Evolutionary conservation across 108 stramenopile species (phyloP).

Genomic region (Cyclostephanos tholiformis): DNA sequence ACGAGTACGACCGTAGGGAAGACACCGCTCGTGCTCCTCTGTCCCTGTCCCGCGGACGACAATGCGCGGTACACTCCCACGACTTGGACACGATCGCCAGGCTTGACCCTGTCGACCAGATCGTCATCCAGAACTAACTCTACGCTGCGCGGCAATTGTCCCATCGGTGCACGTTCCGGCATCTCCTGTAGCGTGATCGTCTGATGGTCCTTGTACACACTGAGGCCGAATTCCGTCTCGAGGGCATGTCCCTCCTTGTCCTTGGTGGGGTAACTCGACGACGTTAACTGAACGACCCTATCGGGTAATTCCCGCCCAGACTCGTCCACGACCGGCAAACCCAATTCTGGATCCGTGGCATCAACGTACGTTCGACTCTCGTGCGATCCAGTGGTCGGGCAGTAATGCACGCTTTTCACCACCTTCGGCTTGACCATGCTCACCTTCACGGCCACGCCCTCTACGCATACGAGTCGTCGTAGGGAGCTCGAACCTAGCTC

Average conservation of each 20-base stretch:
- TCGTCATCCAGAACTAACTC: constrained; percentile 94
- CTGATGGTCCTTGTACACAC: constrained; percentile 97
- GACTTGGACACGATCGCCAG: constrained; percentile 94
- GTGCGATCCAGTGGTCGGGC: constrained; percentile 86
- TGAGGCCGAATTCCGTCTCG: constrained; percentile 96
- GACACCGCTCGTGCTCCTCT: constrained; percentile 65
- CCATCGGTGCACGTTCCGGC: constrained; percentile 97
- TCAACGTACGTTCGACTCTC: constrained; percentile 90
- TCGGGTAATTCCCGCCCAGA: constrained; percentile 78
- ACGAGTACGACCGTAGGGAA: constrained; percentile 96
- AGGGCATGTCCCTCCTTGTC: constrained; percentile 90
- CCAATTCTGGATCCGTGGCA: constrained; percentile 93
- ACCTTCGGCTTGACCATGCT: constrained; percentile 92
- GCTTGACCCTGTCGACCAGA: constrained; percentile 94
- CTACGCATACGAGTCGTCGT: constrained; percentile 92
- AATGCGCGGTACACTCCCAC: constrained; percentile 94
- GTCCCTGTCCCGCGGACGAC: constrained; percentile 52
- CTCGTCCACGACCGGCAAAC: constrained; percentile 75
- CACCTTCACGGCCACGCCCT: constrained; percentile 96
- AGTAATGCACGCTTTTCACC: constrained; percentile 95
- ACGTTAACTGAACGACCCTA: constrained; percentile 77
- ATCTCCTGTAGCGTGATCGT: constrained; percentile 96
- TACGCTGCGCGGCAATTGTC: constrained; percentile 96
- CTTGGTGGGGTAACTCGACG: constrained; percentile 87
- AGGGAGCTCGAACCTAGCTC: constrained; percentile 65